Conservation (phyloP, 345 rosid species). For the Heritiera fomes region DNA sequence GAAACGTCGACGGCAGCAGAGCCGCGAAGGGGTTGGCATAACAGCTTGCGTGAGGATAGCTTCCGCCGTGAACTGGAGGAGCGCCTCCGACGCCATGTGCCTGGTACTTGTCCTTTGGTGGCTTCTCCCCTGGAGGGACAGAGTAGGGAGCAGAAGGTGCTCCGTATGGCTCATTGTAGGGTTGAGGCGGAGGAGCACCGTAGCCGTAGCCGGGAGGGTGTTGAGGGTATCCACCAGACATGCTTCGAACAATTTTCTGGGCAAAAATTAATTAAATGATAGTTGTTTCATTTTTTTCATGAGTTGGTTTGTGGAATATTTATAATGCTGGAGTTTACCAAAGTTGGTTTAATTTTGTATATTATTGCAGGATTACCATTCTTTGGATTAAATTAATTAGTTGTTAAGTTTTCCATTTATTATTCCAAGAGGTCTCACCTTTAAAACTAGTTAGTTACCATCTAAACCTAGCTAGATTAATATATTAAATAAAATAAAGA, state of each 20-base stretch:
- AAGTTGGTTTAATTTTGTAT: neutral
- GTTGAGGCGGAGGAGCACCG: conserved; percentile 46
- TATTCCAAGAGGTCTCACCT: neutral
- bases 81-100: conserved; percentile 30
- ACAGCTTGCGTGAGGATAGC: conserved; percentile 40
- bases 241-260: neutral
- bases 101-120: conserved; percentile 66
- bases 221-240: conserved; percentile 52
- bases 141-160: conserved; percentile 41
- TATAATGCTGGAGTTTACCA: neutral
- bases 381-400: neutral
- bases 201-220: conserved; percentile 59
- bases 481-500: too few species aligned
- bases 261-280: neutral
- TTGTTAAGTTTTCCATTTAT: conserved; percentile 16
- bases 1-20: conserved; percentile 74
- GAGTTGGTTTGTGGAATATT: neutral
- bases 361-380: neutral
- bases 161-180: conserved; percentile 40
- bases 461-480: too few species aligned
- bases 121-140: conserved; percentile 49
- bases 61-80: conserved; percentile 33
- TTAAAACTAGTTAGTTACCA: too few species aligned
- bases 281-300: neutral
- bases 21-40: conserved; percentile 71